Conservation (phyloP, 495 filamentous ascomycete genomes). For the Neurospora sp. region DNA sequence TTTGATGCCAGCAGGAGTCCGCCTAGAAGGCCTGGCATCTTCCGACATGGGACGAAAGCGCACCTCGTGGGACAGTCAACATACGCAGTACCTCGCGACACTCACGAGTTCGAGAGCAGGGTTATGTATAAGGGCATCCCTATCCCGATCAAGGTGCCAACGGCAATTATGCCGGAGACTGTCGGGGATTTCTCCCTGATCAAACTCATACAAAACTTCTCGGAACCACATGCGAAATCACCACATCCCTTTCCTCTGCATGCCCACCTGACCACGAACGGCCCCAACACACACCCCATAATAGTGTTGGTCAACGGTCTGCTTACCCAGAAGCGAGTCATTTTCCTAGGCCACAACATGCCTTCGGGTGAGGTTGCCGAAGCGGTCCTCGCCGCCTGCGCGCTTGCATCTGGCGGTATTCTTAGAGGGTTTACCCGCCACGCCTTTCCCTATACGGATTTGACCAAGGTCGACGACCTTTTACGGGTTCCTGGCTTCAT, state of each 20-base stretch:
- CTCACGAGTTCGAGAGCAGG: slow-evolving; percentile 91
- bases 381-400: slow-evolving; percentile 87
- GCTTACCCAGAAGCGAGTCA: slow-evolving; percentile 90
- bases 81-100: slow-evolving; percentile 76
- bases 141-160: slow-evolving; percentile 90
- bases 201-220: slow-evolving; percentile 92
- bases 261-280: slow-evolving; percentile 86
- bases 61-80: slow-evolving; percentile 38
- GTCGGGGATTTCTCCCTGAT: slow-evolving; percentile 97
- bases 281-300: slow-evolving; percentile 66
- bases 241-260: slow-evolving; percentile 84
- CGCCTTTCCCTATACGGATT: slow-evolving; percentile 96
- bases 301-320: slow-evolving; percentile 72
- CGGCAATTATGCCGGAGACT: slow-evolving; percentile 85
- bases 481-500: slow-evolving; percentile 95
- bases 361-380: slow-evolving; percentile 92
- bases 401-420: slow-evolving; percentile 89
- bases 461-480: slow-evolving; percentile 95
- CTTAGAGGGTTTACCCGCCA: slow-evolving; percentile 91
- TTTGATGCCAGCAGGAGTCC: slow-evolving; percentile 39
- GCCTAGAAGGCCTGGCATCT: slow-evolving; percentile 37
- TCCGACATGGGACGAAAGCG: slow-evolving; percentile 43
- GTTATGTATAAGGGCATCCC: slow-evolving; percentile 93
- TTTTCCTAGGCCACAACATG: slow-evolving; percentile 91
- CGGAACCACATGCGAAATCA: slow-evolving; percentile 63